These are phyloP conservation scores for Letharia columbiana DNA, from an alignment of 495 filamentous ascomycete species.

Conservation along the genomic window DNA sequence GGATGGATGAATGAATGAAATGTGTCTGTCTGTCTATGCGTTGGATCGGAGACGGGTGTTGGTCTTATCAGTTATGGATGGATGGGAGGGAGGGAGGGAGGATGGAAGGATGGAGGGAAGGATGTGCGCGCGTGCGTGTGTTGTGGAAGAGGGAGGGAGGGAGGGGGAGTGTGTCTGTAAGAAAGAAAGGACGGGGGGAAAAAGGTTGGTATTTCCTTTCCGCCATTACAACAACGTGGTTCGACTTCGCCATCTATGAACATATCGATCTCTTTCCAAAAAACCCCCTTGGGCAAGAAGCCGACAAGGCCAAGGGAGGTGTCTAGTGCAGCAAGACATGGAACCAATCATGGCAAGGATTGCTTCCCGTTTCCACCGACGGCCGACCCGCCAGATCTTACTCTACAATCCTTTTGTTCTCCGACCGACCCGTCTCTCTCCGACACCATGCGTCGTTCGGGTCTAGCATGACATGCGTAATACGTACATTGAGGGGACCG, in stretches of 20 bases:
- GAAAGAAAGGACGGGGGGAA: too few species aligned
- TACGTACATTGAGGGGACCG: neutral
- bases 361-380: neutral
- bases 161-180: too few species aligned
- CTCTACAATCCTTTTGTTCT: neutral
- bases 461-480: slow-evolving; percentile 4
- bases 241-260: neutral
- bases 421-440: neutral
- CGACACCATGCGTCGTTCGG: neutral
- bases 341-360: neutral
- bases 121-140: too few species aligned
- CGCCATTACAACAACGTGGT: neutral
- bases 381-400: neutral
- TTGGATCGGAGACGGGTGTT: too few species aligned
- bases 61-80: too few species aligned
- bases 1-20: too few species aligned
- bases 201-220: too few species aligned
- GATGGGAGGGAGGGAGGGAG: too few species aligned
- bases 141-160: too few species aligned
- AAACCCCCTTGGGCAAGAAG: neutral
- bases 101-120: too few species aligned
- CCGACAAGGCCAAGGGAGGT: neutral
- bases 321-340: neutral
- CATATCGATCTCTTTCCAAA: neutral
- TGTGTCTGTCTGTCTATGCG: too few species aligned